Conservation (phyloP, 345 rosid genomes). For the Gossypium turneri region DNA sequence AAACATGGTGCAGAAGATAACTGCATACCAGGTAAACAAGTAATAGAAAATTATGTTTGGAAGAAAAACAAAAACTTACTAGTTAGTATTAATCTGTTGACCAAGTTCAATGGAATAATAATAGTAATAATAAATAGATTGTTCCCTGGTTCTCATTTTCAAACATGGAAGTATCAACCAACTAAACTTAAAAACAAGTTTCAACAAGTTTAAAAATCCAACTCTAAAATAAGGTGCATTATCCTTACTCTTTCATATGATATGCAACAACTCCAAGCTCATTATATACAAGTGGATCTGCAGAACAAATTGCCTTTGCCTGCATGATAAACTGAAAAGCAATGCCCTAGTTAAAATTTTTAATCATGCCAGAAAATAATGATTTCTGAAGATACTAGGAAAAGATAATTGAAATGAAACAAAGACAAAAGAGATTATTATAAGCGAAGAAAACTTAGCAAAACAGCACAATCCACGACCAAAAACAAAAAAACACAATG, state of each 20-base stretch:
- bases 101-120: not conserved
- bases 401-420: not conserved
- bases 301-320: conserved; percentile 84
- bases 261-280: conserved; percentile 98
- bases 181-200: not conserved
- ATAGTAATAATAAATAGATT: not conserved
- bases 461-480: not conserved
- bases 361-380: not conserved
- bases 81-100: not conserved
- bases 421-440: not conserved
- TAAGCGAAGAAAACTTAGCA: not conserved
- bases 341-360: conserved; percentile 12
- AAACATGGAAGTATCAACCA: not conserved
- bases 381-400: not conserved
- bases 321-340: conserved; percentile 79
- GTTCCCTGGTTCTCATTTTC: not conserved
- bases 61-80: not conserved
- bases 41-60: not conserved
- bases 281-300: conserved; percentile 92
- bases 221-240: not conserved
- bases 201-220: conserved; percentile 3
- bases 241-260: conserved; percentile 86
- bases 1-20: not conserved
- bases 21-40: not conserved
- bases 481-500: not conserved